Percentiles rank a stretch among this genome's conserved stretches.
Conservation (phyloP, 345 rosid species). For the Populus davidiana region DNA sequence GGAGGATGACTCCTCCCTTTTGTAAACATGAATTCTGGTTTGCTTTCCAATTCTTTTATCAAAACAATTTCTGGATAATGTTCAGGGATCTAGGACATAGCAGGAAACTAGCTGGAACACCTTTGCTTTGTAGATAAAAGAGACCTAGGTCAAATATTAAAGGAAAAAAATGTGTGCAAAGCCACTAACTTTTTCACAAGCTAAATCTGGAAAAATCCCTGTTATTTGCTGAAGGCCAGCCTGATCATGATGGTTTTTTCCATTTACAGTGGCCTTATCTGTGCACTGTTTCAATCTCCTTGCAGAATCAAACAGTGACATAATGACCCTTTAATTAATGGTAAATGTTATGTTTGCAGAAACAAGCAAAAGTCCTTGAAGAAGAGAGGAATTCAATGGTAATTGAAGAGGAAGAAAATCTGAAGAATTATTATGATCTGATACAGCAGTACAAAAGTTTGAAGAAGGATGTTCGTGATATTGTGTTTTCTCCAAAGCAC, state of each 20-base stretch:
- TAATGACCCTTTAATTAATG: not conserved
- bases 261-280: not conserved
- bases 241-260: not conserved
- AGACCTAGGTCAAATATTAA: not conserved
- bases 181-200: not conserved
- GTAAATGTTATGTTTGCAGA: constrained; percentile 42
- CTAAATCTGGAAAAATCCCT: too few species aligned
- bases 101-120: not conserved
- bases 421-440: constrained; percentile 72
- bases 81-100: not conserved
- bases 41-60: too few species aligned
- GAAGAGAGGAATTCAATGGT: constrained; percentile 86
- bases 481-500: constrained; percentile 75
- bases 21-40: too few species aligned
- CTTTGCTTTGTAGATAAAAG: not conserved
- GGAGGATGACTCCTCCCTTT: too few species aligned
- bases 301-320: constrained; percentile 1
- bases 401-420: constrained; percentile 91
- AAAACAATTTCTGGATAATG: too few species aligned
- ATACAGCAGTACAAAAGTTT: constrained; percentile 64
- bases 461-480: constrained; percentile 73
- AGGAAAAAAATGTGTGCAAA: not conserved
- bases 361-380: constrained; percentile 67
- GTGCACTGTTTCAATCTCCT: not conserved
- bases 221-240: too few species aligned